Evolutionary conservation across 2,329 filamentous ascomycete genomes (phyloP).

Genomic region (Cladosporium sp.): DNA sequence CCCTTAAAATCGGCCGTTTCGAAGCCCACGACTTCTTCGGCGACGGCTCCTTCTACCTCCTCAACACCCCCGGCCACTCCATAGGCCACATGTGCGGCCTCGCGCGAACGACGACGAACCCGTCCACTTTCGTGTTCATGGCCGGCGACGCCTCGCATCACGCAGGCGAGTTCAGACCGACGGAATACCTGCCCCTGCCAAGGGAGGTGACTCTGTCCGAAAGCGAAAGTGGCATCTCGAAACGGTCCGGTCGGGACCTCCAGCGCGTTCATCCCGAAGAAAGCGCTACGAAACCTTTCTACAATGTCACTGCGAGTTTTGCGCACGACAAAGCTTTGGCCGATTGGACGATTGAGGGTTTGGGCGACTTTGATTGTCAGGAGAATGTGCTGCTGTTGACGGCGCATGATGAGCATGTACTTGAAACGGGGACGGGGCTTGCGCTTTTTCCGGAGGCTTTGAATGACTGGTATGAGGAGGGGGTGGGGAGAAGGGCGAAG

Average conservation of each 20-base stretch:
- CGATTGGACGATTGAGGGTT: constrained; percentile 29
- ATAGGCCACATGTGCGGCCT: constrained; percentile 50
- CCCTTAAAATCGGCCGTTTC: constrained; percentile 44
- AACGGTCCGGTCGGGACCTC: constrained; percentile 33
- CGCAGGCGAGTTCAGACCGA: constrained; percentile 38
- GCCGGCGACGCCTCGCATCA: constrained; percentile 44
- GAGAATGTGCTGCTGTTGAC: constrained; percentile 30
- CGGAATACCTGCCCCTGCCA: constrained; percentile 38
- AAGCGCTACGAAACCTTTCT: constrained; percentile 33
- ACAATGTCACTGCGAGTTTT: constrained; percentile 30
- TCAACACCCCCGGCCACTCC: constrained; percentile 51
- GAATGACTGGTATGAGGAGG: constrained; percentile 30
- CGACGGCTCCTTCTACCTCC: constrained; percentile 54
- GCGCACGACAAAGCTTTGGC: constrained; percentile 33
- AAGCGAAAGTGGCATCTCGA: constrained; percentile 33
- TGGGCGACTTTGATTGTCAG: constrained; percentile 31
- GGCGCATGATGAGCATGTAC: constrained; percentile 29
- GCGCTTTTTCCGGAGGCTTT: constrained; percentile 39
- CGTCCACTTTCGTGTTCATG: constrained; percentile 46
- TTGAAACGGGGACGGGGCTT: constrained; percentile 24
- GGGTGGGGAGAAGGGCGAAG: constrained; percentile 24
- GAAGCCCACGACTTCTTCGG: constrained; percentile 51
- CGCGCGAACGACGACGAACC: constrained; percentile 37
- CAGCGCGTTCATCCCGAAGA: constrained; percentile 36
- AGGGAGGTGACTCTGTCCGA: constrained; percentile 23